phyloP scores from a whole-genome alignment of 169 alveolate species.

The Eimeria praecox region DNA sequence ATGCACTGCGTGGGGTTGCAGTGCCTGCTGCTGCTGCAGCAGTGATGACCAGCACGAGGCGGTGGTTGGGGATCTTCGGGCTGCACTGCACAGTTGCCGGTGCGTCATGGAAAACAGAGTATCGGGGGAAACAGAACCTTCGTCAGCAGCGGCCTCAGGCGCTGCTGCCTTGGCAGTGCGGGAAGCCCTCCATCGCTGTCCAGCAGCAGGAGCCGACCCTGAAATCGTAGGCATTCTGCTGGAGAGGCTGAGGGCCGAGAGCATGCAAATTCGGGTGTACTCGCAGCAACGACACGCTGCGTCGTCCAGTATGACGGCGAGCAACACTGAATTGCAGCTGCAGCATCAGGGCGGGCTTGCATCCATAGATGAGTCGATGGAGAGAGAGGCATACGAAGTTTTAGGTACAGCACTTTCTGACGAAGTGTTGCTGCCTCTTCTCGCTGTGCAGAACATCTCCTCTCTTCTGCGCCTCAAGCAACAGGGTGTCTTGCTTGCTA shows the following conservation, averaged over 20 bases:
- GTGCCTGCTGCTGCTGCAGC: constrained; percentile 68
- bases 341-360: constrained; percentile 37
- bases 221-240: constrained; percentile 57
- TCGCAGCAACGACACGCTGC: constrained; percentile 78
- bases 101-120: not conserved
- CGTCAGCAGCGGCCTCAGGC: constrained; percentile 13
- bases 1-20: constrained; percentile 76
- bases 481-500: constrained; percentile 39
- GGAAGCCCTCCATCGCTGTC: constrained; percentile 61
- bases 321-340: constrained; percentile 33
- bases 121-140: not conserved
- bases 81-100: constrained; percentile 61
- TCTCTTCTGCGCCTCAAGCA: constrained; percentile 68
- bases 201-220: constrained; percentile 72
- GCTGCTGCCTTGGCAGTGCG: constrained; percentile 51
- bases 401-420: constrained; percentile 36
- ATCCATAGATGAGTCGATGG: constrained; percentile 69
- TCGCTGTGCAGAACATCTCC: constrained; percentile 28
- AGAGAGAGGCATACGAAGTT: constrained; percentile 67
- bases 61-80: constrained; percentile 41
- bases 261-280: constrained; percentile 76
- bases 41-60: constrained; percentile 59
- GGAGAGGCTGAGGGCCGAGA: constrained; percentile 73
- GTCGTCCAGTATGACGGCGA: constrained; percentile 26
- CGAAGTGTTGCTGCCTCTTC: constrained; percentile 69